Evolutionary conservation across 2,329 filamentous ascomycete species (phyloP), one percentile per base, ranked within the genome.

Genomic region (Fusarium burgessii): DNA sequence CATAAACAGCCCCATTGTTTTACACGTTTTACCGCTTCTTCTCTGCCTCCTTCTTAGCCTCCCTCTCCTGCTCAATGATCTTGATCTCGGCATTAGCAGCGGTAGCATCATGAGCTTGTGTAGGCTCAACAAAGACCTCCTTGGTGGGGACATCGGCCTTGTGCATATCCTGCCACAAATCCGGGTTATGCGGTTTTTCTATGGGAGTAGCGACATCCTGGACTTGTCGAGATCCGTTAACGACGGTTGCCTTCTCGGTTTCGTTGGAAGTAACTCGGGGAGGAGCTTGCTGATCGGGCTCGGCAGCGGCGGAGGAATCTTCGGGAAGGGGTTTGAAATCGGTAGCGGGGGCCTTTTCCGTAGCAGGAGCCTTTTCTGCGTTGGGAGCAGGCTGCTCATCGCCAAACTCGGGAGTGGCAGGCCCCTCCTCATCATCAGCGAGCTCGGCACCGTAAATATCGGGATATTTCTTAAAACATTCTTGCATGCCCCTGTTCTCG

Each of bases 401-500:
- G 38, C 78, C 78, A 50, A 70, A 74, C 12, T 71, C 76, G 35
- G 74, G 74, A 14, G 66, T 70, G 29, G 78, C 79, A 15, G 77
- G 78, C 23, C 78, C 81, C 35, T 82, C 81, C 35, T 91, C 90
- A 54, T 97, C 94, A 50, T 94, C 92, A 36, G 92, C 91, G 20
- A 98, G 86, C 80, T 98, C 95, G 45, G 92, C 88, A 66, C 94
- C 95, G 82, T 99, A 99, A 66, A 98, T 87, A 45, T 98, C 96
- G 23, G 96, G 96, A 81, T 98, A 93, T 80, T 91, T 85, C 75
- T 94, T 90, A 88, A 99, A 99, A 86, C 96, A 99, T 77, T 95
- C 92, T 85, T 98, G 96, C 96, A 99, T 99, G 76, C 88, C 90
- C 87, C 95, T 97, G 74, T 76, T 62, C 25, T 58, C 57, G 68